These are phyloP conservation scores for Cadophora luteo-olivacea DNA, from an alignment of 2,329 filamentous ascomycete species.

Conservation along the genomic window DNA sequence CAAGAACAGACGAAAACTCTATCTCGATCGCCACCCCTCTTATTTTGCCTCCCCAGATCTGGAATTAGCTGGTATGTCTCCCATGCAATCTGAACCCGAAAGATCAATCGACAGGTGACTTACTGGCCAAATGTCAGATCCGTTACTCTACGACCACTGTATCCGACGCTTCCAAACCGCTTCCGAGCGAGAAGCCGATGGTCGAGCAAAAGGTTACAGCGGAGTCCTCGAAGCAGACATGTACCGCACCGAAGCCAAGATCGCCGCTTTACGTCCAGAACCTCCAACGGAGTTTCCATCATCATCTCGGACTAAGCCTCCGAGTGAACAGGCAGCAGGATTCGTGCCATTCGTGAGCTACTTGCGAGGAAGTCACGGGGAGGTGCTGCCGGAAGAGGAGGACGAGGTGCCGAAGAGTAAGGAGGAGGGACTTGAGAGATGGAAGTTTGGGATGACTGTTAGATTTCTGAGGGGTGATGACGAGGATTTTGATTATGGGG, in stretches of 20 bases:
- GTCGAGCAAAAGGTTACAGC: conserved; percentile 45
- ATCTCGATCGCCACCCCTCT: conserved; percentile 44
- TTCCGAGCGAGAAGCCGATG: conserved; percentile 45
- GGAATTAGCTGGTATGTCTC: conserved; percentile 42
- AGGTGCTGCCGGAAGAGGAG: conserved; percentile 42
- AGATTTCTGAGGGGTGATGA: conserved; percentile 45
- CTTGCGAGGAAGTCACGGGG: conserved; percentile 36
- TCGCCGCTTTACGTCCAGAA: conserved; percentile 39
- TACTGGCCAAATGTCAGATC: conserved; percentile 41
- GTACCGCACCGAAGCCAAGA: conserved; percentile 45
- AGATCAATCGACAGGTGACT: background rate
- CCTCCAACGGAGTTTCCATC: conserved; percentile 9
- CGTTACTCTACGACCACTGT: conserved; percentile 46
- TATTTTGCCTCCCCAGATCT: conserved; percentile 45
- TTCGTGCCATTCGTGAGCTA: conserved; percentile 39
- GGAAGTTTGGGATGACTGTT: conserved; percentile 46
- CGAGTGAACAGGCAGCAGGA: background rate
- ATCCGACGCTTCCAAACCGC: conserved; percentile 44
- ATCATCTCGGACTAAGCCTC: background rate
- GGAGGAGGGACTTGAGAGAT: conserved; percentile 44
- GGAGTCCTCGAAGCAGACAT: conserved; percentile 46
- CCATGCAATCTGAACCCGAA: no score
- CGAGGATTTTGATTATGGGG: conserved; percentile 44
- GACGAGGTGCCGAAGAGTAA: conserved; percentile 43
- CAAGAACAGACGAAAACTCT: conserved; percentile 45